phyloP scores from a whole-genome alignment of 352 stramenopile species.

The Phytophthora colocasiae region DNA sequence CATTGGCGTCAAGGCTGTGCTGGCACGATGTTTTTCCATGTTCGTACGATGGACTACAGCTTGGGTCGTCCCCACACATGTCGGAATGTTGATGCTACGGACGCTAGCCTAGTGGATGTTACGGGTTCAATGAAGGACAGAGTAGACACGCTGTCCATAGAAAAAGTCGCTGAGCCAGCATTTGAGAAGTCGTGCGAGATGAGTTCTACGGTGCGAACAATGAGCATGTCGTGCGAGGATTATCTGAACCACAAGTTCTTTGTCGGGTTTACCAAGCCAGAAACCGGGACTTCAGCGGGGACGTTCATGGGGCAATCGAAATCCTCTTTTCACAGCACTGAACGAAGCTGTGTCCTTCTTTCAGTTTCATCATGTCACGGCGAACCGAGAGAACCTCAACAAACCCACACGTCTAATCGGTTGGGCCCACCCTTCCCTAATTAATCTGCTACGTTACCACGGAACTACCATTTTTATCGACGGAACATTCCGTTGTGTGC shows the following conservation, averaged over 20 bases:
- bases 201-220: conserved; percentile 2
- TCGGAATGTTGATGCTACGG: too few species aligned
- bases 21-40: too few species aligned
- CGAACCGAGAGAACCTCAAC: too few species aligned
- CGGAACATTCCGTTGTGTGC: not conserved
- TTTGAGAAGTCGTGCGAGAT: conserved; percentile 1
- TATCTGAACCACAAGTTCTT: conserved; percentile 15
- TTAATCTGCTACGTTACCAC: not conserved
- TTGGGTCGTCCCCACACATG: too few species aligned
- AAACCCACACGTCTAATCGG: not conserved
- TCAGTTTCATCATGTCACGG: too few species aligned
- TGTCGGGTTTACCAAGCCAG: conserved; percentile 13
- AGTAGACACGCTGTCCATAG: not conserved
- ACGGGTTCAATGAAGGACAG: not conserved
- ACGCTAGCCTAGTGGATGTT: not conserved
- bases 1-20: too few species aligned
- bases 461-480: not conserved
- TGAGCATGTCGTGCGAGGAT: conserved; percentile 7
- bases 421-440: not conserved
- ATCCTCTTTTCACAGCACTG: conserved; percentile 1
- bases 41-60: too few species aligned
- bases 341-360: not conserved
- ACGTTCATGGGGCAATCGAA: conserved; percentile 22
- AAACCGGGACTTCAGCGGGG: conserved; percentile 8
- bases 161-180: not conserved